A percentile compares a stretch with the other conserved stretches of the same genome.
Conservation (phyloP, 805 yeast genomes). For the Jamesozyma hellenica region DNA sequence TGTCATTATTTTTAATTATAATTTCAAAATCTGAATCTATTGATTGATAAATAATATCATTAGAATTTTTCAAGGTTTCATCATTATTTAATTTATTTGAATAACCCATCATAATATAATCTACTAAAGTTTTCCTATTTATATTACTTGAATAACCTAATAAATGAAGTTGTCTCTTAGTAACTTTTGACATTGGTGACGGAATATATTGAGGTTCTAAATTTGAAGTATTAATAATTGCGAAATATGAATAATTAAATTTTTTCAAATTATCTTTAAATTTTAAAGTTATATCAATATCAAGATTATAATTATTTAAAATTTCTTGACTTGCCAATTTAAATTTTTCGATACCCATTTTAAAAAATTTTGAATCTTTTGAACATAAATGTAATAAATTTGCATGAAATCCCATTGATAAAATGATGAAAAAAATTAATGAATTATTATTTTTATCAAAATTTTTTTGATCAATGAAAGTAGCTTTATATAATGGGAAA, state of each 20-base stretch:
- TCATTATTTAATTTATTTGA: constrained; percentile 7
- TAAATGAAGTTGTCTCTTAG: constrained; percentile 15
- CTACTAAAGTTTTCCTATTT: constrained; percentile 6
- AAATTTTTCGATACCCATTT: constrained; percentile 58
- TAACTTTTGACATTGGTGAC: constrained; percentile 23
- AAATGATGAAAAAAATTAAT: constrained; percentile 45
- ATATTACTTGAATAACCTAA: constrained; percentile 17
- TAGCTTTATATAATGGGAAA: constrained; percentile 29
- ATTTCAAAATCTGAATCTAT: constrained; percentile 12
- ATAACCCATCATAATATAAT: constrained; percentile 24
- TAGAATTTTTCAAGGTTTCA: background rate
- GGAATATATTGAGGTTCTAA: constrained; percentile 24
- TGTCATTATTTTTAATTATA: constrained; percentile 5
- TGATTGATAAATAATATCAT: constrained; percentile 12
- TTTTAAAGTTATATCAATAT: constrained; percentile 9
- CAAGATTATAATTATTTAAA: constrained; percentile 31
- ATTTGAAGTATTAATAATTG: constrained; percentile 22
- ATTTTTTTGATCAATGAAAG: background rate
- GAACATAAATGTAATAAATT: constrained; percentile 65
- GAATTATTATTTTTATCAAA: constrained; percentile 21
- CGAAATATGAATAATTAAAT: constrained; percentile 20
- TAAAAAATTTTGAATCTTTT: constrained; percentile 56
- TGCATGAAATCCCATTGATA: constrained; percentile 83
- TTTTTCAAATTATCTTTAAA: background rate
- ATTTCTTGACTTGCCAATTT: constrained; percentile 54